Conservation (phyloP, 306 rosid genomes). For the Cercis canadensis region DNA sequence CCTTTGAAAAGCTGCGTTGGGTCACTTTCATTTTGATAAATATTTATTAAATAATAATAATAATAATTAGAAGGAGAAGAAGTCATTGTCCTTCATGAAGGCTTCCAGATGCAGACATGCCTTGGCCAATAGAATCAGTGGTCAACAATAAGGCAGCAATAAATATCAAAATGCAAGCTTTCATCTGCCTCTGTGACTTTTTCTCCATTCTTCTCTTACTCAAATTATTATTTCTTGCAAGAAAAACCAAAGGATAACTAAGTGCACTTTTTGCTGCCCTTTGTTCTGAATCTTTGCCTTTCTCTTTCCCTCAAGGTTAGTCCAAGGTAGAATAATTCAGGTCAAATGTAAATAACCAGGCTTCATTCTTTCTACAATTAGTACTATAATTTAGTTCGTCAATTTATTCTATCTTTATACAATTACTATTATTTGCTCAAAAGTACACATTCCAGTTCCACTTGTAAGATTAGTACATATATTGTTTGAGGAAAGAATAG, state of each 20-base stretch:
- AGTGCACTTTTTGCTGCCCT: conserved; percentile 13
- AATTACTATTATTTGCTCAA: neutral
- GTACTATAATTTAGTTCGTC: neutral
- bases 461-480: no score
- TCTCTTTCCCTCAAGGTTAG: neutral
- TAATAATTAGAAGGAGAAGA: neutral
- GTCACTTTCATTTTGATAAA: conserved; percentile 44
- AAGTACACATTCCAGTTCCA: no score
- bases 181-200: conserved; percentile 10
- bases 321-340: neutral
- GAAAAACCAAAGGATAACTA: neutral
- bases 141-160: conserved; percentile 43
- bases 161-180: conserved; percentile 28
- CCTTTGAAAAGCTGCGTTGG: conserved; percentile 27
- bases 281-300: neutral
- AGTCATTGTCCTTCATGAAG: conserved; percentile 40
- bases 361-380: neutral
- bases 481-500: no score
- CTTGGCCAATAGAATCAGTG: conserved; percentile 34
- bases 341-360: neutral
- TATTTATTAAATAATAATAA: neutral
- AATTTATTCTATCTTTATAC: neutral
- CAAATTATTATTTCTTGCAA: neutral
- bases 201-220: neutral
- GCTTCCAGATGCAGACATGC: conserved; percentile 23